phyloP scores from a whole-genome alignment of 495 filamentous ascomycete genomes.

The Cairneyella variabilis region DNA sequence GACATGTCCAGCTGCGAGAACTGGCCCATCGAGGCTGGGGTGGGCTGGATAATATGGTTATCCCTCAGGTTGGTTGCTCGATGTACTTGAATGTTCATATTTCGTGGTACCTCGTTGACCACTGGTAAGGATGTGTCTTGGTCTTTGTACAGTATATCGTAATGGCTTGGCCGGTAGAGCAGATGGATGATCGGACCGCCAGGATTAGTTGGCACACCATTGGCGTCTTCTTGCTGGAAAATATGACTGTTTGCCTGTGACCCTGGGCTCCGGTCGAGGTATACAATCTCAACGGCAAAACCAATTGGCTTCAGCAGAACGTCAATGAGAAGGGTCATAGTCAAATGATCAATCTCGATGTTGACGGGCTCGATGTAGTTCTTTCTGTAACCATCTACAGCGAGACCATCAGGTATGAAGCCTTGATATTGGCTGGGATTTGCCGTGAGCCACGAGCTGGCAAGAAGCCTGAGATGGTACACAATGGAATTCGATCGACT shows the following conservation, averaged over 20 bases:
- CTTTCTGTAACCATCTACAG: conserved; percentile 66
- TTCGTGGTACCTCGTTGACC: conserved; percentile 41
- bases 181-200: conserved; percentile 41
- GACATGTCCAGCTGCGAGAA: conserved; percentile 36
- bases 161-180: conserved; percentile 73
- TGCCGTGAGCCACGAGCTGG: conserved; percentile 81
- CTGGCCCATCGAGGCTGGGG: conserved; percentile 35
- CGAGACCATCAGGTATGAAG: conserved; percentile 55
- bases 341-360: conserved; percentile 86
- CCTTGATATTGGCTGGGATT: conserved; percentile 63
- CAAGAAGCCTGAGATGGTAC: conserved; percentile 66
- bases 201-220: conserved; percentile 39
- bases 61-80: conserved; percentile 38
- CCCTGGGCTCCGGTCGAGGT: conserved; percentile 84
- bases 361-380: conserved; percentile 67
- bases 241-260: conserved; percentile 73
- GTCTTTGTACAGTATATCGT: conserved; percentile 87
- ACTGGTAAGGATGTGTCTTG: conserved; percentile 40
- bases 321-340: conserved; percentile 71
- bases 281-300: conserved; percentile 81
- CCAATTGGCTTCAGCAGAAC: conserved; percentile 76
- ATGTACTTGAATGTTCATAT: conserved; percentile 50
- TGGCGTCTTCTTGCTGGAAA: conserved; percentile 54
- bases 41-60: conserved; percentile 29
- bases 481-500: conserved; percentile 77